Evolutionary conservation across 148 eudicot genomes (phyloP).

Genomic region (Rhododendron henanense): DNA sequence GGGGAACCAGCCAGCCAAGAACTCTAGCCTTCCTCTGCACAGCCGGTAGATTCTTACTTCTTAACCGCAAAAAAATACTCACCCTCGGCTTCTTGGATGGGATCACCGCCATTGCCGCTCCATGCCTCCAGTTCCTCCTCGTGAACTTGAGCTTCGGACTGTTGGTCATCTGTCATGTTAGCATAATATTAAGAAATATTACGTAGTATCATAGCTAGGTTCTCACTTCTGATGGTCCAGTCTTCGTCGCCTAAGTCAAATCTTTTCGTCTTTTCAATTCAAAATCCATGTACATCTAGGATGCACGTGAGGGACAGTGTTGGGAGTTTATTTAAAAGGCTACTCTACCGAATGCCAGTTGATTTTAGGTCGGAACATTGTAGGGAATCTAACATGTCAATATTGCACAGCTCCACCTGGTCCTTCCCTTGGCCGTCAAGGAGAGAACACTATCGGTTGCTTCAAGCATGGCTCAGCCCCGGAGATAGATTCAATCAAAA

Average conservation of each 20-base stretch:
- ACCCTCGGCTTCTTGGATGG: constrained; percentile 35
- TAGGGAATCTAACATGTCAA: constrained; percentile 5
- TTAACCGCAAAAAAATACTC: constrained; percentile 39
- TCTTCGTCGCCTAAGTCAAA: too few species aligned
- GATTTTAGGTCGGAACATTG: too few species aligned
- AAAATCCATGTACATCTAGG: too few species aligned
- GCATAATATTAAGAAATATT: too few species aligned
- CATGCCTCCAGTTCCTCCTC: constrained; percentile 34
- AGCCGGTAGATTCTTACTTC: constrained; percentile 51
- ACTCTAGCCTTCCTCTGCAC: constrained; percentile 60
- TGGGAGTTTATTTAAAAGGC: too few species aligned
- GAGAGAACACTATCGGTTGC: too few species aligned
- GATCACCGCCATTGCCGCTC: constrained; percentile 22
- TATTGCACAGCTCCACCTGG: constrained; percentile 91
- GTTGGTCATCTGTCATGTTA: constrained; percentile 16
- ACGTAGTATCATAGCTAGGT: too few species aligned
- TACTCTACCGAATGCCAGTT: too few species aligned
- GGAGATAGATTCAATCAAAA: background rate
- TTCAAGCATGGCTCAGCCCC: too few species aligned
- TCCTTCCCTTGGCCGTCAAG: constrained; percentile 26
- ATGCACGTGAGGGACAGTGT: too few species aligned
- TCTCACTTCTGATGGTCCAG: too few species aligned
- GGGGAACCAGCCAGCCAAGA: constrained; percentile 71
- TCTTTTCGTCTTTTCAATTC: too few species aligned
- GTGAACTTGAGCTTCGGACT: constrained; percentile 65